Evolutionary conservation across 257 asterid genomes (phyloP).

Genomic region (Forsythia viridissima): DNA sequence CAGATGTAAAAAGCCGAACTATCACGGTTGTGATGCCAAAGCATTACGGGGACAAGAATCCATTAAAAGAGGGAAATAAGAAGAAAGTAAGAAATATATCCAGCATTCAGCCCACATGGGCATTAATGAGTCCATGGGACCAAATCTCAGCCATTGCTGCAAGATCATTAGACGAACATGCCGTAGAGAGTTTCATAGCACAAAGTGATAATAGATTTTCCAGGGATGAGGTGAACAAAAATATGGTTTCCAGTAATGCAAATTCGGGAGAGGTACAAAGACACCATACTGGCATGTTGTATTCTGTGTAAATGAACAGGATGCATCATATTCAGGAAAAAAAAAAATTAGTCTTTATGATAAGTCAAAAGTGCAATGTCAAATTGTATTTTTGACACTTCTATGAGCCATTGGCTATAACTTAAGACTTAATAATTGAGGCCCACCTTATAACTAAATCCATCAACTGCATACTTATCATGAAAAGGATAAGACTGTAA

Average conservation of each 20-base stretch:
- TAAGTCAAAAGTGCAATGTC: slow-evolving; percentile 3
- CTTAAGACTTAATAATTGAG: slow-evolving; percentile 7
- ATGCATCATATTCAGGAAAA: not conserved
- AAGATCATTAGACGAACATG: not conserved
- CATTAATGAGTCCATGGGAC: not conserved
- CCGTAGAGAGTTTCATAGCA: not conserved
- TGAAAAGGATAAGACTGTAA: not conserved
- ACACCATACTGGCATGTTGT: slow-evolving; percentile 1
- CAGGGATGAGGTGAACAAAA: not conserved
- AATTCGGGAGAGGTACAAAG: slow-evolving; percentile 11
- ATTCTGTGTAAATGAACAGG: not conserved
- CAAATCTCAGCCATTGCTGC: not conserved
- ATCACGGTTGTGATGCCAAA: slow-evolving; percentile 5
- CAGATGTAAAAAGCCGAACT: not conserved
- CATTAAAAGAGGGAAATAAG: slow-evolving; percentile 8
- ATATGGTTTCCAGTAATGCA: not conserved
- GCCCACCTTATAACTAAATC: slow-evolving; percentile 18
- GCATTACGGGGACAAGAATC: slow-evolving; percentile 15
- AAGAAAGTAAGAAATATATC: slow-evolving; percentile 1
- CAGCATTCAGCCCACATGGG: slow-evolving; percentile 3
- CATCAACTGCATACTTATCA: slow-evolving; percentile 5
- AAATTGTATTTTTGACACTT: not conserved
- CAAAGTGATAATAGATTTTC: not conserved
- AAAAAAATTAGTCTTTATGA: slow-evolving; percentile 5
- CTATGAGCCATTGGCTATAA: slow-evolving; percentile 15